Evolutionary conservation across 192 early-diverging fungal species (phyloP), one percentile per base, ranked within the genome.

Genomic region (Phycomyces nitens): DNA sequence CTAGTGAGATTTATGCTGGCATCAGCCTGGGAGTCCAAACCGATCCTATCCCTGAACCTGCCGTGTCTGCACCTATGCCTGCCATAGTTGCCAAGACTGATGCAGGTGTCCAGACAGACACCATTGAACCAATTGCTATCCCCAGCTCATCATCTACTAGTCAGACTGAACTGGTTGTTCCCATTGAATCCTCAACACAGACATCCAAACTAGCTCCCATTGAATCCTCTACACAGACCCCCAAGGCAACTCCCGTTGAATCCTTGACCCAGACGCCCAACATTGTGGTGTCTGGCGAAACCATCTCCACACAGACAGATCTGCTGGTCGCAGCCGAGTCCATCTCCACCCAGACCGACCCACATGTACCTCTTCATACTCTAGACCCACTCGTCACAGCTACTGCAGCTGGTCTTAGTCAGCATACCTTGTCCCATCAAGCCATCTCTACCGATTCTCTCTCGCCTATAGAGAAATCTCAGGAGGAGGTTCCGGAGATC

Each of bases 341-440:
- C n/a, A 47, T 60, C 9, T 60, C 42, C 12, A 60, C 40, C 16
- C 58, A 60, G 43, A 60, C 58, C 20, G 58, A 60, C 41, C 40
- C n/a, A n/a, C n/a, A n/a, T n/a, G n/a, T n/a, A n/a, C n/a, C n/a
- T n/a, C n/a, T n/a, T n/a, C n/a, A n/a, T n/a, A n/a, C n/a, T n/a
- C n/a, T n/a, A n/a, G n/a, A n/a, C n/a, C n/a, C n/a, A n/a, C n/a
- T n/a, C n/a, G n/a, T n/a, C n/a, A n/a, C n/a, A n/a, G n/a, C n/a
- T n/a, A n/a, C n/a, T n/a, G n/a, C n/a, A n/a, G n/a, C n/a, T n/a
- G n/a, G n/a, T n/a, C n/a, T n/a, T n/a, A n/a, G n/a, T n/a, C n/a
- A n/a, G n/a, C n/a, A n/a, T n/a, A n/a, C n/a, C n/a, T n/a, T n/a
- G n/a, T n/a, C n/a, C n/a, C n/a, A n/a, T n/a, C n/a, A n/a, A n/a